phyloP scores from a whole-genome alignment of 371 early-diverging fungal genomes.

The Conidiobolus incongruus region DNA sequence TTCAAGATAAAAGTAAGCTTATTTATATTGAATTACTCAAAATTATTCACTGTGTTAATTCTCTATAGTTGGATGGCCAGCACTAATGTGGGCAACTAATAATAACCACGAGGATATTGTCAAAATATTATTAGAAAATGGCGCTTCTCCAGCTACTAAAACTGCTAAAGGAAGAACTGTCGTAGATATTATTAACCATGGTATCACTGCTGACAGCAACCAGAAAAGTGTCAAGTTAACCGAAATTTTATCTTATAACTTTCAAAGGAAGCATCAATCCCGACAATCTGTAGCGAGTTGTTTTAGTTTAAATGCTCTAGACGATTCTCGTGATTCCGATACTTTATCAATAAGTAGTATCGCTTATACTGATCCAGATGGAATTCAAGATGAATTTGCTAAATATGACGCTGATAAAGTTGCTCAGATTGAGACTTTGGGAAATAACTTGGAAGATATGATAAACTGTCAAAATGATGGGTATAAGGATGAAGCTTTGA shows the following conservation, averaged over 20 bases:
- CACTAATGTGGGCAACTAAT: constrained; percentile 88
- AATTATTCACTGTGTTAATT: neutral
- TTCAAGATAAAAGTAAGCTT: constrained; percentile 45
- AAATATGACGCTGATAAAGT: neutral
- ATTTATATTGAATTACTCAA: neutral
- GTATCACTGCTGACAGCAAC: constrained; percentile 11
- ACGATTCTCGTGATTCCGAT: neutral
- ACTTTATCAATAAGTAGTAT: neutral
- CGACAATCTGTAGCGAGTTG: neutral
- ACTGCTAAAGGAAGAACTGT: constrained; percentile 60
- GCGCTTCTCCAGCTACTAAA: constrained; percentile 46
- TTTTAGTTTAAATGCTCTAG: neutral
- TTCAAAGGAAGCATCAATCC: constrained; percentile 1
- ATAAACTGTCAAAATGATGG: constrained; percentile 2
- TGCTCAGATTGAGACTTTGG: neutral
- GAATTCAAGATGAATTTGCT: neutral
- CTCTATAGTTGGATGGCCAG: constrained; percentile 67
- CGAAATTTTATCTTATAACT: constrained; percentile 26
- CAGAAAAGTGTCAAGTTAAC: constrained; percentile 25
- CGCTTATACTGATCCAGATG: constrained; percentile 3
- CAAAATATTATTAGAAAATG: constrained; percentile 45
- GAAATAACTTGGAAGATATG: constrained; percentile 2
- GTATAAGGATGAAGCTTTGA: constrained; percentile 2
- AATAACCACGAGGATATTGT: constrained; percentile 58
- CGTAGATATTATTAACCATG: constrained; percentile 35